Evolutionary conservation across 2,329 filamentous ascomycete genomes (phyloP).

Genomic region (Coniella lustricola): DNA sequence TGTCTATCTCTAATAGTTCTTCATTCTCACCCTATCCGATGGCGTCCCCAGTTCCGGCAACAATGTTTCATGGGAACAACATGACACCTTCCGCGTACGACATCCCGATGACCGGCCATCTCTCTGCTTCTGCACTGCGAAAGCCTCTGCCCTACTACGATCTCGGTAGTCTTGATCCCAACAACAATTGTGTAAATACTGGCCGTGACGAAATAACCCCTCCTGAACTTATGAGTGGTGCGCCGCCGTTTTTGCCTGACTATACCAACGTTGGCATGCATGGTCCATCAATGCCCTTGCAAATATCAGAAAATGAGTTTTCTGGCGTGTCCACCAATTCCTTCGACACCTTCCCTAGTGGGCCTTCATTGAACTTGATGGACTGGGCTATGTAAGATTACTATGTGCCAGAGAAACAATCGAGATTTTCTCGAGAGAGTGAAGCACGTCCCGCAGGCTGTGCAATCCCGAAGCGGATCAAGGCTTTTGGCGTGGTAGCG

Average conservation of each 20-base stretch:
- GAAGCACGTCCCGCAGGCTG: too few relatives aligned
- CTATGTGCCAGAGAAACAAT: not conserved
- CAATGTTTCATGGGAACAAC: not conserved
- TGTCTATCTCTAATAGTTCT: not conserved
- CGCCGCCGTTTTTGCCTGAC: not conserved
- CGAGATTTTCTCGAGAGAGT: not conserved
- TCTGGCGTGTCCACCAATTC: not conserved
- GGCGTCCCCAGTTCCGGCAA: not conserved
- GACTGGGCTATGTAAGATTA: not conserved
- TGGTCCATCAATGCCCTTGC: not conserved
- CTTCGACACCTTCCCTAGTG: not conserved
- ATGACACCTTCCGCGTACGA: not conserved
- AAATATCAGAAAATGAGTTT: not conserved
- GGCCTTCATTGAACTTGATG: not conserved
- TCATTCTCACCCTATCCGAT: not conserved
- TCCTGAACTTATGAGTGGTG: not conserved
- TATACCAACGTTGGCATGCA: not conserved
- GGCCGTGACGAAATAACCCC: not conserved
- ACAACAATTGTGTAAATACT: too few relatives aligned
- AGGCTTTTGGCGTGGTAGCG: conserved; percentile 25
- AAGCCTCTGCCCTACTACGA: not conserved
- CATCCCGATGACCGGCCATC: not conserved
- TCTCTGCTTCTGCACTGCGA: not conserved
- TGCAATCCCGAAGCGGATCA: too few relatives aligned
- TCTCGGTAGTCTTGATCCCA: not conserved